Conservation (phyloP, 306 rosid genomes). For the Aeschynomene evenia region DNA sequence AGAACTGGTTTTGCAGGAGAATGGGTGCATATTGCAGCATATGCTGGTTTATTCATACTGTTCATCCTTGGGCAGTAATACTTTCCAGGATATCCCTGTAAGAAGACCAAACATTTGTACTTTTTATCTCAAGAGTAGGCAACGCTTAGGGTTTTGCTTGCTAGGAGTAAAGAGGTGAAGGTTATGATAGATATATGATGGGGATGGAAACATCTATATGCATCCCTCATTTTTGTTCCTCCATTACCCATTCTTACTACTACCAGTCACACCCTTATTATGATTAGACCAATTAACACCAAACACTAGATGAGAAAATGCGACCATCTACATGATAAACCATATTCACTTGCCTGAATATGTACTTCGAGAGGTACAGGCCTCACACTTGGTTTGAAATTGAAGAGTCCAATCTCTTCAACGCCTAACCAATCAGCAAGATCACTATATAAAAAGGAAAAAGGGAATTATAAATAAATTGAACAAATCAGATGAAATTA, state of each 20-base stretch:
- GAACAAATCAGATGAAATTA: background rate
- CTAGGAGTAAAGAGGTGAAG: background rate
- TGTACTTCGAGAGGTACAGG: constrained; percentile 98
- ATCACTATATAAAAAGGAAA: constrained; percentile 55
- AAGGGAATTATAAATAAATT: constrained; percentile 15
- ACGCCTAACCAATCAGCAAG: constrained; percentile 99
- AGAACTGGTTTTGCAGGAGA: constrained; percentile 97
- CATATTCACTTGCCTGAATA: constrained; percentile 77
- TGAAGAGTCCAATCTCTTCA: constrained; percentile 89
- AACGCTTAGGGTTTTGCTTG: background rate
- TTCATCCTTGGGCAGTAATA: constrained; percentile 97
- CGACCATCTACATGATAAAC: constrained; percentile 20
- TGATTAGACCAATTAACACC: background rate
- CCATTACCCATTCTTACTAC: constrained; percentile 12
- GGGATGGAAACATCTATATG: background rate
- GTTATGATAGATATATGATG: background rate
- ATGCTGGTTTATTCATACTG: constrained; percentile 96
- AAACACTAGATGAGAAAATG: background rate
- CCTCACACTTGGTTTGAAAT: constrained; percentile 98
- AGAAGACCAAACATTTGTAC: constrained; percentile 11
- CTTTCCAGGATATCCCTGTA: constrained; percentile 96
- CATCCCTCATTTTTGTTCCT: background rate
- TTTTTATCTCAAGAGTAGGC: background rate
- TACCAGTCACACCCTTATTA: background rate
- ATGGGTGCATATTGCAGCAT: constrained; percentile 98